Base-by-base conservation (phyloP, 2,329 filamentous ascomycete species). In the Xylariaceae sp. region DNA sequence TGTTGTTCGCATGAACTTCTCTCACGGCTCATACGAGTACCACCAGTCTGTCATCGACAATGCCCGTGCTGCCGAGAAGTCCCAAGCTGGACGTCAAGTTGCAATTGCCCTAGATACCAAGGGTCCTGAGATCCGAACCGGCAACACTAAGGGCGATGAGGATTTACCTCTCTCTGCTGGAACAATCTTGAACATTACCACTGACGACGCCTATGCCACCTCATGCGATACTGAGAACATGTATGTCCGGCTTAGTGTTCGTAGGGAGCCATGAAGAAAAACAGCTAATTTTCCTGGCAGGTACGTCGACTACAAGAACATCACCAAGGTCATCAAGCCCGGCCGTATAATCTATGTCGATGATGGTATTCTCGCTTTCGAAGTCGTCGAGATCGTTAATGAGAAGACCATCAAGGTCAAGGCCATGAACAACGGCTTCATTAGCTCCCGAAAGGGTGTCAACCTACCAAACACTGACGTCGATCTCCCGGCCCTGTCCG, bases 1-100 rank as follows among this genome's bases (percentile, higher is more conserved):
- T 72, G 89, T 98, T 56, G 93, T 97, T 57, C 91, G 93, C 74
- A 98, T 98, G 93, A 98, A 98, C 85, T 97, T 97, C 68, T 95
- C 87, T 53, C 88, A 95, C 71, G 88, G 88, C 61, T 85, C 83
- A 55, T 93, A 97, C 70, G 49, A 52, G 26, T 98, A 96, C 76
- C 90, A 95, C 74, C 89, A 97, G 78, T 91, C 89, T 50, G 93
- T 98, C 65, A 96, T 98, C 63, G 89, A 98, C 76, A 84, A 98
- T 73, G 81, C 91, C 56, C 88, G 89, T 63, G 79, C 86, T 64
- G 93, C 93, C 53, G 90, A 95, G 74, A 80, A 76, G 63, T 66
- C 73, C 45, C 80, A 89, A 69, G 61, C 76, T 19, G 93, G 93
- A 54, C 88, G 93, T 53, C 93, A 90, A 57, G 74, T 98, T 52